Evolutionary conservation across 805 yeast species (phyloP), one percentile per base, ranked within the genome.

Genomic region (Candida parachauliodes): DNA sequence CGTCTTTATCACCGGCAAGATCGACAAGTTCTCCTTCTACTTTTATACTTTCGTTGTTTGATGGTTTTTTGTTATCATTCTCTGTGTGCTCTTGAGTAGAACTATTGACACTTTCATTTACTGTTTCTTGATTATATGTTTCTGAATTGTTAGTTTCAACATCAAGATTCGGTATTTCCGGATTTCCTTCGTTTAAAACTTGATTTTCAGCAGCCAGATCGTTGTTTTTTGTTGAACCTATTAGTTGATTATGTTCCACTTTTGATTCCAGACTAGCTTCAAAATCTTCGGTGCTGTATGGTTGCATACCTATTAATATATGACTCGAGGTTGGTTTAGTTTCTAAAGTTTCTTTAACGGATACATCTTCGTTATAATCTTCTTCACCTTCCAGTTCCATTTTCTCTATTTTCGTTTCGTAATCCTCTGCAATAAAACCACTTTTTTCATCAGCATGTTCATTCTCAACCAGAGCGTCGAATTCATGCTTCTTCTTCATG

Each of bases 301-400:
- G 52, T 35, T 52, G 57, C 6, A 50, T 47, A 5, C 50, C 45
- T 49, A 54, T 52, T 10, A 34, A 27, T 11, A 32, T 14, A 10
- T 30, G 23, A 21, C 16, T 23, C 4, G 14, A 7, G 4, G 27
- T 9, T 16, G 27, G 4, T 17, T 12, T 31, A 10, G 22, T 24
- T 6, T 33, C 34, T 18, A 25, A 34, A 12, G 10, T 14, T 10
- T 8, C n/a, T 16, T 12, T 16, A 7, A 10, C 20, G 8, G 36
- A 30, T 12, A 4, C 18, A 19, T 25, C 21, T 11, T 16, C 17
- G 10, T 16, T 17, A 6, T 34, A 24, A 3, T 19, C 39, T 17
- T 26, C 34, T n/a, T 33, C 41, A 1, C 22, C 33, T 17, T 28
- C 28, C 39, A 35, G 30, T 11, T 27, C 23, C 36, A 25, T 32